Evolutionary conservation across 106 monocot genomes (phyloP).

Genomic region (Allium sativum): DNA sequence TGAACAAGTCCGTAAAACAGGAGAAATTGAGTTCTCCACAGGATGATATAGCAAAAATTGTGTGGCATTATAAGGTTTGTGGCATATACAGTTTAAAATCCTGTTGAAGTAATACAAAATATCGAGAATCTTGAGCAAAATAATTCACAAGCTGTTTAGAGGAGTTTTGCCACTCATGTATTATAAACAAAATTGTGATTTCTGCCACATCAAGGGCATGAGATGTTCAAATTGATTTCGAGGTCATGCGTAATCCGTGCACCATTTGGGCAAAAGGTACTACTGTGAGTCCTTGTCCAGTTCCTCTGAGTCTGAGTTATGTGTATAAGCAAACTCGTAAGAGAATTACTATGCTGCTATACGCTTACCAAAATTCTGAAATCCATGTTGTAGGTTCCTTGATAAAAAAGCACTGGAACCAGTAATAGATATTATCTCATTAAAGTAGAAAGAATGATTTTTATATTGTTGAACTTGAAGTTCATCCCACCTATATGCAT

Average conservation of each 20-base stretch:
- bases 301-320: too few species aligned
- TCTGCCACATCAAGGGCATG: not conserved
- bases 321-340: too few species aligned
- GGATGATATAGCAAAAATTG: constrained; percentile 56
- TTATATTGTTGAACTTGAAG: too few species aligned
- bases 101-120: constrained; percentile 4
- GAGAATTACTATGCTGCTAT: too few species aligned
- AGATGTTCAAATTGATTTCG: not conserved
- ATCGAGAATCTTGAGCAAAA: not conserved
- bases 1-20: constrained; percentile 48
- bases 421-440: too few species aligned
- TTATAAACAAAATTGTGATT: not conserved
- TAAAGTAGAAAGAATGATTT: too few species aligned
- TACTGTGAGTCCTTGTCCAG: too few species aligned
- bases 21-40: constrained; percentile 54
- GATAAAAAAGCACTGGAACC: too few species aligned
- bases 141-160: constrained; percentile 2
- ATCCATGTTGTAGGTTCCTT: too few species aligned
- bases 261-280: not conserved
- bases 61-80: constrained; percentile 71
- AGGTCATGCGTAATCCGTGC: too few species aligned
- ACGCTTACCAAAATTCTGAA: too few species aligned
- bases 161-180: not conserved
- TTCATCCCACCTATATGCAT: too few species aligned
- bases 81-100: constrained; percentile 39